A percentile compares a stretch with the other conserved stretches of the same genome.
phyloP scores from a whole-genome alignment of 176 grass and related monocot genomes.

The Musa itinerans region DNA sequence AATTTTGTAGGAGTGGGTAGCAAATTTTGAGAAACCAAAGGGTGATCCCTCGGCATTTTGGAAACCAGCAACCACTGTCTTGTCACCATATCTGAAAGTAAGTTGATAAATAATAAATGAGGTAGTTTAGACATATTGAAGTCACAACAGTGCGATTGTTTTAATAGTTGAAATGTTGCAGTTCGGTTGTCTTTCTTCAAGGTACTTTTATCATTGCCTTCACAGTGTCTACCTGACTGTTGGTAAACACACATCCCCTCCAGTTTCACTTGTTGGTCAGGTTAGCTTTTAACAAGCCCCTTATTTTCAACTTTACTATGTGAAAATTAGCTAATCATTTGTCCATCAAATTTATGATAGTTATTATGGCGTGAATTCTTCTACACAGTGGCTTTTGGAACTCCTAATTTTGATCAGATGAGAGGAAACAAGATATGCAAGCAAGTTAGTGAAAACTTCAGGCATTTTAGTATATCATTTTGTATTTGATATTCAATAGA shows the following conservation, averaged over 20 bases:
- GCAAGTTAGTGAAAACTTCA: constrained; percentile 29
- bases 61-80: constrained; percentile 70
- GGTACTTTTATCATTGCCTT: constrained; percentile 85
- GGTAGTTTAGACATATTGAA: background rate
- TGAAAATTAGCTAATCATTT: background rate
- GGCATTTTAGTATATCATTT: background rate
- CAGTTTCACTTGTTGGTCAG: constrained; percentile 62
- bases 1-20: constrained; percentile 60
- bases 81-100: constrained; percentile 84
- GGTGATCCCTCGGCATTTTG: constrained; percentile 75
- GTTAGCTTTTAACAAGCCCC: constrained; percentile 14
- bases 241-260: constrained; percentile 70
- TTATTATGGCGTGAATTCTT: constrained; percentile 83
- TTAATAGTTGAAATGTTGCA: constrained; percentile 22
- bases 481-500: background rate
- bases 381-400: constrained; percentile 72
- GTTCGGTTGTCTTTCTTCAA: constrained; percentile 85
- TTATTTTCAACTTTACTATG: constrained; percentile 2
- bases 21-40: constrained; percentile 95
- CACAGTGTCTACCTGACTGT: constrained; percentile 49
- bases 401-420: constrained; percentile 79
- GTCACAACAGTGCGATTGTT: constrained; percentile 5
- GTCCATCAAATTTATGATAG: constrained; percentile 26
- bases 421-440: constrained; percentile 83
- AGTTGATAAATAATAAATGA: background rate